These are phyloP conservation scores for Salix caprea DNA, from an alignment of 345 rosid species.

Conservation along the genomic window DNA sequence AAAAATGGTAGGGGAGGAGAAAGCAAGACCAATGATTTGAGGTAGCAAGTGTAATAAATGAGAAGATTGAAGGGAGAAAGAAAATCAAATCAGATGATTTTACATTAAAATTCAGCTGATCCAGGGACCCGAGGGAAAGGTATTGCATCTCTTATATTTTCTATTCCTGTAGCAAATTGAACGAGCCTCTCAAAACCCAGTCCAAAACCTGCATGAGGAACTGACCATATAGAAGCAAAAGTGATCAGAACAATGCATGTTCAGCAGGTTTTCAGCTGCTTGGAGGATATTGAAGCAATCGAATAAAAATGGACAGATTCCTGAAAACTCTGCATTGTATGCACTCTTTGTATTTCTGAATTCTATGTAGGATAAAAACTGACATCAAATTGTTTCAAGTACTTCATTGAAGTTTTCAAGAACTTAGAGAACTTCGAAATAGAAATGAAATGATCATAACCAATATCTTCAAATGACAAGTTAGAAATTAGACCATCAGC, in stretches of 20 bases:
- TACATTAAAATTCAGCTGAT: slow-evolving; percentile 71
- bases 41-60: no score
- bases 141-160: slow-evolving; percentile 85
- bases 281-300: no score
- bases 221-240: slow-evolving; percentile 32
- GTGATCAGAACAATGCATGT: background rate
- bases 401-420: no score
- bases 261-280: no score
- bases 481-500: no score
- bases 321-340: background rate
- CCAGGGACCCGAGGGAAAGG: slow-evolving; percentile 95
- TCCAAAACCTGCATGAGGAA: slow-evolving; percentile 97
- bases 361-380: background rate
- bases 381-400: background rate
- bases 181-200: slow-evolving; percentile 94
- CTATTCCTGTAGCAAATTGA: slow-evolving; percentile 90
- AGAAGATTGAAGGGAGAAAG: no score
- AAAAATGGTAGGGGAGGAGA: no score
- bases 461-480: no score
- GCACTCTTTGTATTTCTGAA: background rate
- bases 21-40: no score
- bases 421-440: no score
- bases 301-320: background rate
- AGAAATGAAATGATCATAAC: no score
- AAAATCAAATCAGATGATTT: no score